Base-by-base conservation (phyloP, 371 early-diverging fungal genomes). In the Lichtheimia corymbifera region DNA sequence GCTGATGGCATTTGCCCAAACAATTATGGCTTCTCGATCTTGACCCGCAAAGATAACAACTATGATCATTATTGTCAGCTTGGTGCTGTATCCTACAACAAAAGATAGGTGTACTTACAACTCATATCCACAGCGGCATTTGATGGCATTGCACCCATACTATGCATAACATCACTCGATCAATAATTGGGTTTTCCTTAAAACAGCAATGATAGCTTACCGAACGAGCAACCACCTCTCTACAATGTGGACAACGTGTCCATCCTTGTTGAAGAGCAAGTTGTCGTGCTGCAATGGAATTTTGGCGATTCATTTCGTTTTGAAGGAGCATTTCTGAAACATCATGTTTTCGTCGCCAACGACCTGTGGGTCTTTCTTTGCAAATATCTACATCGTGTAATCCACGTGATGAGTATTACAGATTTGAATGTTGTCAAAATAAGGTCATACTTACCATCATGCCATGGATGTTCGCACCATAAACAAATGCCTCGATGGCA, bases 401-500 rank as follows among this genome's bases (percentile, higher is more conserved):
- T 22, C 1, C 35, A 35, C 35, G 35, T 35, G 35, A 35, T 35
- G 11, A 9, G 35, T 35, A 0, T 2, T 2, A 22, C 22, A 22
- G 22, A 22, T 2, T 11, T 9, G 9, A 35, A 35, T 35, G 35
- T 35, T 47, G 18, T 47, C 47, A 47, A 7, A 9, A 11, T 15
- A 47, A 15, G 14, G 14, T 22, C 47, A 7, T n/a, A 47, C 47
- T 28, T 27, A 60, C 60, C 60, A 35, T 40, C 13, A 22, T 60
- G 41, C 60, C 60, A 60, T 6, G 4, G 1, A n/a, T 27, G n/a
- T 43, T 60, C 27, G 27, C 53, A 60, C 15, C 15, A 20, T 3
- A 60, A 35, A 27, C 60, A 60, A 4, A 60, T 40, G 17, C 52
- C 60, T 15, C 60, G 51, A 43, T 53, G 40, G 18, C 60, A 60